Percentiles rank a stretch among this genome's conserved stretches.
These are phyloP conservation scores for Vitrella brassicaformis DNA, from an alignment of 73 alveolate genomes.

Conservation along the genomic window DNA sequence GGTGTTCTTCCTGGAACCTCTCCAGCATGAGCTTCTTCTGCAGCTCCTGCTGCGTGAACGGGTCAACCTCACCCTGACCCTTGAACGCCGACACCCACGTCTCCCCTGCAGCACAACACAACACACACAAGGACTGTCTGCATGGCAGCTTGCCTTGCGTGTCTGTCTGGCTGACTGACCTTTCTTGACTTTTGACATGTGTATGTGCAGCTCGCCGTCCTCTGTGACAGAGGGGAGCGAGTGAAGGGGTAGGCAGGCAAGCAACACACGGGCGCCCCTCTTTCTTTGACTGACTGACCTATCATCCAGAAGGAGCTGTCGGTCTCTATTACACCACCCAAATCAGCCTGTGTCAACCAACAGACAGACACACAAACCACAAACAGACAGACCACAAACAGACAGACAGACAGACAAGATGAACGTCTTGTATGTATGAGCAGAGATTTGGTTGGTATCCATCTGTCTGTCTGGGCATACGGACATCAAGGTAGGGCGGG, in stretches of 20 bases:
- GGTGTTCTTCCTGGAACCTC: conserved; percentile 61
- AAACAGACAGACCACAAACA: not conserved
- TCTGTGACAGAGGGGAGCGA: not conserved
- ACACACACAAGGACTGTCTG: too few relatives aligned
- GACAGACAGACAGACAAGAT: not conserved
- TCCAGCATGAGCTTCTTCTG: conserved; percentile 63
- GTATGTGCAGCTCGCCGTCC: conserved; percentile 41
- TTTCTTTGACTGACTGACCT: not conserved
- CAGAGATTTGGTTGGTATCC: too few relatives aligned
- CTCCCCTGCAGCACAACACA: too few relatives aligned
- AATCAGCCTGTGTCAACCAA: too few relatives aligned
- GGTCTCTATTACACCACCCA: conserved; percentile 6
- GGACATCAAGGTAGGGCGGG: not conserved
- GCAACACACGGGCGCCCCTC: not conserved
- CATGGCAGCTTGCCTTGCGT: too few relatives aligned
- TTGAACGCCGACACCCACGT: conserved; percentile 60
- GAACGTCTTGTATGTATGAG: too few relatives aligned
- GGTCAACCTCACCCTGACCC: conserved; percentile 55
- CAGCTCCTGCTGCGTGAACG: conserved; percentile 52
- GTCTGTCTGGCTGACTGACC: too few relatives aligned
- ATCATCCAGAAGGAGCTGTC: conserved; percentile 40
- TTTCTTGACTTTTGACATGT: conserved; percentile 45
- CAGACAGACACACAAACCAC: too few relatives aligned
- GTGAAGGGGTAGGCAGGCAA: not conserved
- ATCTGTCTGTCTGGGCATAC: too few relatives aligned